phyloP scores from a whole-genome alignment of 2,329 filamentous ascomycete genomes.

The Pseudocercospora cruenta region DNA sequence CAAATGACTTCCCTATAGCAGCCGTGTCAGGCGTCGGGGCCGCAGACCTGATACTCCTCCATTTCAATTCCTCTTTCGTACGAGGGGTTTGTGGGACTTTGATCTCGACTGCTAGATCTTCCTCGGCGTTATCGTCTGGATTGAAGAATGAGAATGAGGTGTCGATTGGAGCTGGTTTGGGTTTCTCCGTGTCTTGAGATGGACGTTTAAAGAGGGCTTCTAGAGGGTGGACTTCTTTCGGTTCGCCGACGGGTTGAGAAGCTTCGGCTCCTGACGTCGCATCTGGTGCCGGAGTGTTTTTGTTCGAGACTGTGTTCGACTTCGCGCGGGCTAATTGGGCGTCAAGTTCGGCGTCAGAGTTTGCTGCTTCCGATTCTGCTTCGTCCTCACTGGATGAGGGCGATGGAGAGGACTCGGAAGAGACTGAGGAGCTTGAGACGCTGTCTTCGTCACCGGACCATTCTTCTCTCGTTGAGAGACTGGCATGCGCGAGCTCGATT shows the following conservation, averaged over 20 bases:
- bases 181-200: conserved; percentile 42
- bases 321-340: conserved; percentile 25
- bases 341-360: conserved; percentile 22
- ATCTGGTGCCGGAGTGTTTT: conserved; percentile 13
- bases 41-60: conserved; percentile 76
- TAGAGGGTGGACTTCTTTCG: conserved; percentile 72
- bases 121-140: conserved; percentile 45
- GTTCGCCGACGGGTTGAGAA: conserved; percentile 16
- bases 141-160: conserved; percentile 79
- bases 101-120: conserved; percentile 41
- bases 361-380: conserved; percentile 7
- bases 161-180: conserved; percentile 48
- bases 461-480: conserved; percentile 13
- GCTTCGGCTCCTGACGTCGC: conserved; percentile 6
- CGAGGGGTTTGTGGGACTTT: conserved; percentile 75
- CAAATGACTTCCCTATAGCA: conserved; percentile 64
- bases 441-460: conserved; percentile 20
- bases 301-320: conserved; percentile 26
- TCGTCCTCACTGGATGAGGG: conserved; percentile 7
- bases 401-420: conserved; percentile 16
- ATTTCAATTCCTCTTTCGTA: conserved; percentile 76
- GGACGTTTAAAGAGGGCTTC: conserved; percentile 88
- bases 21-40: conserved; percentile 95
- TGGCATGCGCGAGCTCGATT: conserved; percentile 19
- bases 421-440: conserved; percentile 10